Conservation (phyloP, 2,329 filamentous ascomycete genomes). For the Fusarium drepaniforme region DNA sequence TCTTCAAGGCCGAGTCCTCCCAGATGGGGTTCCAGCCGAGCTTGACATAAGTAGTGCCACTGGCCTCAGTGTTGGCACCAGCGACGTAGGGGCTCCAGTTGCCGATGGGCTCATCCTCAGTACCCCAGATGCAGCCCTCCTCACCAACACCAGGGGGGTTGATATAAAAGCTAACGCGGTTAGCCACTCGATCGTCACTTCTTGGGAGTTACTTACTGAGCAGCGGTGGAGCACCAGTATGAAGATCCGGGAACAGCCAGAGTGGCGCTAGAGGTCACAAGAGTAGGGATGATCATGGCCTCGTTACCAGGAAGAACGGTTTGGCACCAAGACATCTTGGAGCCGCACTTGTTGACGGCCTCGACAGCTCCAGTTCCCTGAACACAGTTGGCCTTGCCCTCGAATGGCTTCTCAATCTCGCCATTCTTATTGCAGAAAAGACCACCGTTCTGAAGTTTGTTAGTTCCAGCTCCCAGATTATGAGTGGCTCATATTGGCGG, state of each 20-base stretch:
- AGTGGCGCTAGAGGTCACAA: slow-evolving; percentile 66
- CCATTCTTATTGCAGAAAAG: slow-evolving; percentile 78
- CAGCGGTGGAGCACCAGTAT: slow-evolving; percentile 80
- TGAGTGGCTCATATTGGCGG: slow-evolving; percentile 21
- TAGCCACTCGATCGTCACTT: slow-evolving; percentile 37
- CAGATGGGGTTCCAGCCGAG: slow-evolving; percentile 84
- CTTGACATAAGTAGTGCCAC: slow-evolving; percentile 79
- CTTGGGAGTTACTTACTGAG: slow-evolving; percentile 69
- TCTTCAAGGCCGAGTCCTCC: slow-evolving; percentile 65
- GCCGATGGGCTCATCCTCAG: slow-evolving; percentile 69
- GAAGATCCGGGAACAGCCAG: slow-evolving; percentile 77
- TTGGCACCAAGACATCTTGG: slow-evolving; percentile 79
- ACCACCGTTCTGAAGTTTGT: slow-evolving; percentile 72
- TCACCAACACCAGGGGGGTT: slow-evolving; percentile 77
- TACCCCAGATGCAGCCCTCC: slow-evolving; percentile 80
- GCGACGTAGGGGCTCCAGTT: slow-evolving; percentile 86
- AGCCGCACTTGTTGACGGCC: slow-evolving; percentile 74
- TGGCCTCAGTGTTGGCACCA: slow-evolving; percentile 76
- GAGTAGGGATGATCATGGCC: slow-evolving; percentile 85
- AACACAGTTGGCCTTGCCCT: slow-evolving; percentile 75
- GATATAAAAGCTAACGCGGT: slow-evolving; percentile 76
- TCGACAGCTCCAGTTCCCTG: slow-evolving; percentile 74
- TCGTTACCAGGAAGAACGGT: slow-evolving; percentile 84
- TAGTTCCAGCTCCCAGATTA: slow-evolving; percentile 4
- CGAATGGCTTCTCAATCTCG: slow-evolving; percentile 76